Percentiles rank a stretch among this genome's conserved stretches.
These are phyloP conservation scores for Endogone sp. DNA, from an alignment of 192 early-diverging fungal genomes.

Conservation along the genomic window DNA sequence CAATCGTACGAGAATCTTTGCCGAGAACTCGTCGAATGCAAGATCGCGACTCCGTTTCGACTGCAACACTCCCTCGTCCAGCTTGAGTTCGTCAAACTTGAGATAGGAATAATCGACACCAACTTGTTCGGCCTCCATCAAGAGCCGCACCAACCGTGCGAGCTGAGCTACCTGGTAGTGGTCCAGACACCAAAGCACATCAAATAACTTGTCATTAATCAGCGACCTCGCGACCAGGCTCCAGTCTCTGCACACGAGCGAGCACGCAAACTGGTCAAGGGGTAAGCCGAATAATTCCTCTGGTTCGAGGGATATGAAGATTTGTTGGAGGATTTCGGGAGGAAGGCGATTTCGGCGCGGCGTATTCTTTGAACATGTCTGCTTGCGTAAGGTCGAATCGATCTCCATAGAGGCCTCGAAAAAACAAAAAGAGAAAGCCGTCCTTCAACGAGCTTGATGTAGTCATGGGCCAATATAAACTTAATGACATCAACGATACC, in stretches of 20 bases:
- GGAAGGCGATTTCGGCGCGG: neutral
- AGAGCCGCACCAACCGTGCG: neutral
- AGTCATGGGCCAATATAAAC: no score
- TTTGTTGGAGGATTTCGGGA: neutral
- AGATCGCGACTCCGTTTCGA: neutral
- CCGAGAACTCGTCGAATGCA: neutral
- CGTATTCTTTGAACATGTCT: no score
- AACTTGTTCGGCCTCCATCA: neutral
- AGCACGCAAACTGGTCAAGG: neutral
- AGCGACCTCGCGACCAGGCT: neutral
- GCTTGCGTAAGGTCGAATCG: no score
- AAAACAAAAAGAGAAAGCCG: no score
- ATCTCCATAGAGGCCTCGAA: no score
- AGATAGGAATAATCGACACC: neutral
- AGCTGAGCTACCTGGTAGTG: neutral
- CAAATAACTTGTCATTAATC: neutral
- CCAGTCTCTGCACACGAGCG: neutral
- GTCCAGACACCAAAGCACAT: neutral
- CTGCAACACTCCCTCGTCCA: neutral
- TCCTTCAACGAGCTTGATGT: no score
- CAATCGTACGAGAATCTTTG: neutral
- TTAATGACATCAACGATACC: no score
- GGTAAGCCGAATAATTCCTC: neutral
- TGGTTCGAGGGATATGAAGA: neutral
- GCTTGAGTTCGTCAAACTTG: neutral